A percentile compares a stretch with the other conserved stretches of the same genome.
phyloP scores from a whole-genome alignment of 352 stramenopile genomes.

The Pythium vanterpoolii region DNA sequence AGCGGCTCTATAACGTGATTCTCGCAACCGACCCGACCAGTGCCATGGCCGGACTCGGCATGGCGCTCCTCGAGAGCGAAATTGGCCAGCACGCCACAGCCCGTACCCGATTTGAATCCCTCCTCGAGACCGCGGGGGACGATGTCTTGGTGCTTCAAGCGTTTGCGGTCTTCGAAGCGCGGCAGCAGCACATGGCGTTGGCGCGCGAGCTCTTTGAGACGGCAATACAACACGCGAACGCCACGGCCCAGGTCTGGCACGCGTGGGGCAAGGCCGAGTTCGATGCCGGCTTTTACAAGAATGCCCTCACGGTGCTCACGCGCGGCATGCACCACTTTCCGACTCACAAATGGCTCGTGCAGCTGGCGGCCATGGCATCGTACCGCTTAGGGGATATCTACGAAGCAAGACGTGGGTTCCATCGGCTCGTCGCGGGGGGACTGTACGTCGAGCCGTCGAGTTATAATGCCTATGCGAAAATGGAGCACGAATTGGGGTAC shows the following conservation, averaged over 20 bases:
- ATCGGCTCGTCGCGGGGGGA: conserved; percentile 67
- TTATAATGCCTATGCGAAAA: conserved; percentile 83
- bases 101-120: conserved; percentile 54
- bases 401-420: conserved; percentile 63
- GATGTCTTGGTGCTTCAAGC: conserved; percentile 77
- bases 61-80: conserved; percentile 67
- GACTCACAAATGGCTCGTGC: conserved; percentile 80
- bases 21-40: conserved; percentile 70
- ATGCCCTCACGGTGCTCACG: conserved; percentile 63
- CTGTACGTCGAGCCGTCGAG: conserved; percentile 67
- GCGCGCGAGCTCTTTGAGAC: conserved; percentile 65
- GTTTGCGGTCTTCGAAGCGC: conserved; percentile 72
- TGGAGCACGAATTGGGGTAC: conserved; percentile 80
- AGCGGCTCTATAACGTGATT: conserved; percentile 80
- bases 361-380: conserved; percentile 72
- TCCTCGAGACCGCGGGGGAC: conserved; percentile 46
- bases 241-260: conserved; percentile 79
- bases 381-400: conserved; percentile 81
- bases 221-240: conserved; percentile 42
- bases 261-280: conserved; percentile 85
- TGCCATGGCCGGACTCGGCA: conserved; percentile 63
- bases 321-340: conserved; percentile 62
- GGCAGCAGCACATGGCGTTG: conserved; percentile 57
- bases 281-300: conserved; percentile 70
- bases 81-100: conserved; percentile 52